phyloP scores from a whole-genome alignment of 305 asterid genomes.

The Caryopteris hybrid region DNA sequence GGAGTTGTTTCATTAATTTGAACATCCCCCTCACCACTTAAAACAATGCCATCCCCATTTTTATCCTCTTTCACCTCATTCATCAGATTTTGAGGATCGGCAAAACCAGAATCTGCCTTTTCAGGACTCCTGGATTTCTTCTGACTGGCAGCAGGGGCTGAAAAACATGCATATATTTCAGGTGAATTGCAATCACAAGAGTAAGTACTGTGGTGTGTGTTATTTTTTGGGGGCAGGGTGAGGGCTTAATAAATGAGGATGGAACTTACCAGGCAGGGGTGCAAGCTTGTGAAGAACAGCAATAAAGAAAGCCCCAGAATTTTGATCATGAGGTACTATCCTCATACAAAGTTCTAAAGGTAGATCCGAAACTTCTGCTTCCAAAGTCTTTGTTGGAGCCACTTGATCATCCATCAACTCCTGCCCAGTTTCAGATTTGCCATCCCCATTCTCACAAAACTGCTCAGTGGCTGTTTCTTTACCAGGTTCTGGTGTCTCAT shows the following conservation, averaged over 20 bases:
- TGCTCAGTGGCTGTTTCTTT: slow-evolving; percentile 27
- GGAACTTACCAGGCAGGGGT: slow-evolving; percentile 53
- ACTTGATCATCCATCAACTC: slow-evolving; percentile 28
- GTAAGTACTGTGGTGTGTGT: not conserved
- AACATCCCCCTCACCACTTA: slow-evolving; percentile 21
- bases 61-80: slow-evolving; percentile 41
- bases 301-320: slow-evolving; percentile 94
- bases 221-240: not conserved
- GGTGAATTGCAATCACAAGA: slow-evolving; percentile 12
- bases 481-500: slow-evolving; percentile 43
- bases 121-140: slow-evolving; percentile 41
- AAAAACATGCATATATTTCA: not conserved
- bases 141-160: slow-evolving; percentile 39
- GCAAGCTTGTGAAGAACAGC: slow-evolving; percentile 77
- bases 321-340: slow-evolving; percentile 96
- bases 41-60: slow-evolving; percentile 27
- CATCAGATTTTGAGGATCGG: slow-evolving; percentile 32
- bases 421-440: slow-evolving; percentile 27
- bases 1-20: slow-evolving; percentile 44
- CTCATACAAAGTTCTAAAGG: slow-evolving; percentile 94
- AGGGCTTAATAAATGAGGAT: not conserved
- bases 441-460: slow-evolving; percentile 28
- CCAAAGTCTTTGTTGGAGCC: slow-evolving; percentile 28
- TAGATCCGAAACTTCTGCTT: slow-evolving; percentile 67
- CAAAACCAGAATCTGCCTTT: slow-evolving; percentile 25